phyloP scores from a whole-genome alignment of 352 stramenopile species.

The Bremia lactucae region DNA sequence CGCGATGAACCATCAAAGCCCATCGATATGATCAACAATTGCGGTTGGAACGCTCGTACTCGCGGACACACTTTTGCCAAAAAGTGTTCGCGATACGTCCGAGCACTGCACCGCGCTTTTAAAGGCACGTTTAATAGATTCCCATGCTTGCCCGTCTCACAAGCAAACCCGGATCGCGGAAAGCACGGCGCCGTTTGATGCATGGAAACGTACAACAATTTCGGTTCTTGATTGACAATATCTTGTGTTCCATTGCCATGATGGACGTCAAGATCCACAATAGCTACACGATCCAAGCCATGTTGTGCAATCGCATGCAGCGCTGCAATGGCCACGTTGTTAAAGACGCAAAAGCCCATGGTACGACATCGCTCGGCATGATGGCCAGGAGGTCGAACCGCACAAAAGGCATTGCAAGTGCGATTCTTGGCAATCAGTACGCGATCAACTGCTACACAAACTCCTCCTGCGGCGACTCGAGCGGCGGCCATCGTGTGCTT shows the following conservation, averaged over 20 bases:
- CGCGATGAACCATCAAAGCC: constrained; percentile 75
- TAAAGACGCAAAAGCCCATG: constrained; percentile 93
- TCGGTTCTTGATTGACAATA: constrained; percentile 16
- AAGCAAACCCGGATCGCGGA: constrained; percentile 27
- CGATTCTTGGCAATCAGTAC: constrained; percentile 17
- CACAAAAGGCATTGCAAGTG: constrained; percentile 78
- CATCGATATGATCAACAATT: constrained; percentile 76
- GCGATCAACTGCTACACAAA: constrained; percentile 61
- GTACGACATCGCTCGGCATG: constrained; percentile 36
- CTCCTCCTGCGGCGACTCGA: constrained; percentile 56
- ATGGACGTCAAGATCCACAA: constrained; percentile 77
- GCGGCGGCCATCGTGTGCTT: constrained; percentile 52
- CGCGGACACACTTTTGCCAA: constrained; percentile 19
- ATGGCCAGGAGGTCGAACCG: constrained; percentile 58
- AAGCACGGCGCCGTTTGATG: constrained; percentile 42
- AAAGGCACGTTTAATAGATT: constrained; percentile 46
- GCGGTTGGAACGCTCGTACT: constrained; percentile 47
- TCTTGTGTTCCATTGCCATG: constrained; percentile 83
- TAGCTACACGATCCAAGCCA: constrained; percentile 33
- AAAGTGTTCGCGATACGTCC: constrained; percentile 32
- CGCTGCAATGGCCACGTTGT: constrained; percentile 91
- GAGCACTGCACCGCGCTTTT: constrained; percentile 19
- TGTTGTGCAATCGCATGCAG: constrained; percentile 84
- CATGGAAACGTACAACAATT: constrained; percentile 43
- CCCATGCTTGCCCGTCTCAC: constrained; percentile 22